A percentile compares a stretch with the other conserved stretches of the same genome.
These are phyloP conservation scores for Onygena corvina DNA, from an alignment of 2,329 filamentous ascomycete species.

Conservation along the genomic window DNA sequence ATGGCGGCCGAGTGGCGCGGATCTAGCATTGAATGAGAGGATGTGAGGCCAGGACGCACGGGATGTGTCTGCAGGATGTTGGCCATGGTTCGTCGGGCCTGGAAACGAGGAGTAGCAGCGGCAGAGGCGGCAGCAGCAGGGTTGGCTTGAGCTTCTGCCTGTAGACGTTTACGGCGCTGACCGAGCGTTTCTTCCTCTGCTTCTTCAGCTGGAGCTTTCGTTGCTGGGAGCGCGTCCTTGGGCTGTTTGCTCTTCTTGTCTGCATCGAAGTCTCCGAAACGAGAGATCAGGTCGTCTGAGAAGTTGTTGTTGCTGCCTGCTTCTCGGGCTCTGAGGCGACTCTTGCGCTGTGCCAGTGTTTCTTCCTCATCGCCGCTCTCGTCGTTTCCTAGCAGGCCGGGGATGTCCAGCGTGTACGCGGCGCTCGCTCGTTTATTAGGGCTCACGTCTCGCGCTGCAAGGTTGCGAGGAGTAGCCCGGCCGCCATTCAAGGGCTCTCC, in stretches of 20 bases:
- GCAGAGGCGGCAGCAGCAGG: slow-evolving; percentile 15
- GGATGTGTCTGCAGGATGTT: slow-evolving; percentile 45
- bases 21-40: slow-evolving; percentile 4
- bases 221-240: not conserved
- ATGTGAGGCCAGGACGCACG: slow-evolving; percentile 18
- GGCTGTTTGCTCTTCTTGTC: slow-evolving; percentile 6
- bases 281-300: slow-evolving; percentile 32
- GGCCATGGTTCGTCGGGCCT: slow-evolving; percentile 36
- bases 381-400: slow-evolving; percentile 18
- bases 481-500: slow-evolving; percentile 40
- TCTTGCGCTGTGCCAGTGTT: slow-evolving; percentile 35
- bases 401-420: slow-evolving; percentile 24
- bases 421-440: slow-evolving; percentile 24
- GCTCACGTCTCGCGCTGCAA: slow-evolving; percentile 12
- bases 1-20: not conserved
- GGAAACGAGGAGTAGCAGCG: slow-evolving; percentile 12
- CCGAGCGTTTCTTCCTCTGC: slow-evolving; percentile 35
- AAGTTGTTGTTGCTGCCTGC: slow-evolving; percentile 24
- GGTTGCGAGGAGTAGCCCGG: not conserved
- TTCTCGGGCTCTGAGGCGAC: slow-evolving; percentile 30
- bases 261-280: slow-evolving; percentile 23
- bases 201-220: not conserved
- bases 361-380: slow-evolving; percentile 27
- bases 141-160: slow-evolving; percentile 26
- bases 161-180: slow-evolving; percentile 35